Evolutionary conservation across 768 basidiomycete species (phyloP).

Genomic region (Kwoniella europaea): DNA sequence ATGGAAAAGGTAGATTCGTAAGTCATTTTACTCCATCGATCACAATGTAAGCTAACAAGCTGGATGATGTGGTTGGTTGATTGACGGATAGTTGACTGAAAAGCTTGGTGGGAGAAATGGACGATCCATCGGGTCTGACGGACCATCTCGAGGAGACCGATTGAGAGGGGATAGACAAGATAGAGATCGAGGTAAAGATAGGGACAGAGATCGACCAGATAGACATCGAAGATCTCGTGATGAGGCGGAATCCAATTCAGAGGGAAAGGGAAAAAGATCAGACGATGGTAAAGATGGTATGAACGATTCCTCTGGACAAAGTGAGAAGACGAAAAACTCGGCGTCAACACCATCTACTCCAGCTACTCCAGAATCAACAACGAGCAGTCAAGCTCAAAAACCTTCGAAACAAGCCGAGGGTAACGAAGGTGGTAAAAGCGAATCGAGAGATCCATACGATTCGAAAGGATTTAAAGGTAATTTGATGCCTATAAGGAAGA

Average conservation of each 20-base stretch:
- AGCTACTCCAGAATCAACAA: neutral
- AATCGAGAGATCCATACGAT: slow-evolving; percentile 16
- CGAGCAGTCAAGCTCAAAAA: too few species aligned
- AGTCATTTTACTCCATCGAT: slow-evolving; percentile 11
- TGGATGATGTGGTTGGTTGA: neutral
- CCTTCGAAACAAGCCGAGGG: neutral
- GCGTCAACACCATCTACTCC: neutral
- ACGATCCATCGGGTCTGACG: neutral
- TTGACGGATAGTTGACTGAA: slow-evolving; percentile 15
- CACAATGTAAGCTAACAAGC: neutral
- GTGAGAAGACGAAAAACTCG: too few species aligned
- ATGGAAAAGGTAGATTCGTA: slow-evolving; percentile 36
- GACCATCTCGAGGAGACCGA: too few species aligned
- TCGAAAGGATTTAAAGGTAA: slow-evolving; percentile 19
- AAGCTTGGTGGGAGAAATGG: slow-evolving; percentile 7
- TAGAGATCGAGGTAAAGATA: neutral
- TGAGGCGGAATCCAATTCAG: neutral
- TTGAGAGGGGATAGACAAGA: neutral
- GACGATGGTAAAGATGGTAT: neutral
- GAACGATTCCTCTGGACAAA: neutral
- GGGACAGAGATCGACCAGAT: neutral
- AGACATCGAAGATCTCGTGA: neutral
- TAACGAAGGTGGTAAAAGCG: neutral
- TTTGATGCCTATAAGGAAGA: slow-evolving; percentile 22
- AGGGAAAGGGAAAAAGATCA: neutral